Conservation (phyloP, 352 stramenopile genomes). For the Blastocystis sp. region DNA sequence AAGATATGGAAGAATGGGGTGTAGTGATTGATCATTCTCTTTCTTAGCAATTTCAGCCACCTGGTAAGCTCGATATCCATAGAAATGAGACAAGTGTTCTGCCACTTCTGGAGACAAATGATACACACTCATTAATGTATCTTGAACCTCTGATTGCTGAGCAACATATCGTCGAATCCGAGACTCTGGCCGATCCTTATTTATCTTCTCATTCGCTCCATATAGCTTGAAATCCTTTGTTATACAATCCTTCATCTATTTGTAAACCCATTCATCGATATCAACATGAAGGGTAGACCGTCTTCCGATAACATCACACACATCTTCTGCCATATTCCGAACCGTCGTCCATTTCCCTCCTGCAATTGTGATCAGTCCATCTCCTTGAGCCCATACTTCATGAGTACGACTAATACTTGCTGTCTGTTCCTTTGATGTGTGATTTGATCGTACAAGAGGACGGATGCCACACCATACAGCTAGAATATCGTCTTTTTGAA, state of each 20-base stretch:
- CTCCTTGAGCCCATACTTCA: constrained; percentile 81
- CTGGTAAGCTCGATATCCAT: constrained; percentile 86
- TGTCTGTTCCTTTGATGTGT: constrained; percentile 68
- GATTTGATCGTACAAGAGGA: constrained; percentile 77
- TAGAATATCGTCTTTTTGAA: constrained; percentile 82
- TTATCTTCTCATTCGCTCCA: constrained; percentile 71
- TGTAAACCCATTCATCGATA: constrained; percentile 67
- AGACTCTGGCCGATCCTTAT: not conserved
- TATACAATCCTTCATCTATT: constrained; percentile 55
- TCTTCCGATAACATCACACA: constrained; percentile 65
- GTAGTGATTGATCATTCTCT: constrained; percentile 77
- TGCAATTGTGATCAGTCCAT: constrained; percentile 84
- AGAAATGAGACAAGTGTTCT: constrained; percentile 86
- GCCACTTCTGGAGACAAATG: constrained; percentile 83
- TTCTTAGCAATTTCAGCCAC: constrained; percentile 80
- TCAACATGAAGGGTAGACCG: not conserved
- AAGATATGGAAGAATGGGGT: constrained; percentile 86
- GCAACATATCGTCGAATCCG: not conserved
- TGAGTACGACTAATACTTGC: constrained; percentile 84
- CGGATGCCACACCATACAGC: constrained; percentile 88
- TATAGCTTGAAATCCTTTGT: constrained; percentile 87
- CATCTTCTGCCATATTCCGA: constrained; percentile 87
- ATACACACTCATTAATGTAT: constrained; percentile 79
- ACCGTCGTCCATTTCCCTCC: constrained; percentile 94
- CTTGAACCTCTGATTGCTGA: constrained; percentile 38